Conservation (phyloP, 345 rosid species). For the thale cress (Arabidopsis thaliana) region TAIR10.1 NC_003075.7:16466001-16466500, state of each 20-base stretch:
- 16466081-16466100: slow-evolving; percentile 24
- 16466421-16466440: slow-evolving; percentile 34
- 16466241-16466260: slow-evolving; percentile 31
- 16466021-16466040: slow-evolving; percentile 41
- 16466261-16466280: slow-evolving; percentile 38
- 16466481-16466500: slow-evolving; percentile 38
- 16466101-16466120: slow-evolving; percentile 27
- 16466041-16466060: slow-evolving; percentile 25
- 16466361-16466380: slow-evolving; percentile 43
- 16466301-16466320: slow-evolving; percentile 30
- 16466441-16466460: slow-evolving; percentile 32
- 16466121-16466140: slow-evolving; percentile 33
- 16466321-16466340: slow-evolving; percentile 42
- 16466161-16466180: slow-evolving; percentile 37
- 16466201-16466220: slow-evolving; percentile 43
- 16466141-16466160: slow-evolving; percentile 33
- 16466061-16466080: slow-evolving; percentile 16
- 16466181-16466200: slow-evolving; percentile 34
- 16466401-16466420: slow-evolving; percentile 24
- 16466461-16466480: slow-evolving; percentile 25
- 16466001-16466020: slow-evolving; percentile 40
- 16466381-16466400: slow-evolving; percentile 35
- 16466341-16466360: slow-evolving; percentile 37
- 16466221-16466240: slow-evolving; percentile 25
- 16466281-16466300: slow-evolving; percentile 41